Percentiles rank a stretch among this genome's conserved stretches.
Conservation (phyloP, 257 asterid species). For the Solanum sitiens region DNA sequence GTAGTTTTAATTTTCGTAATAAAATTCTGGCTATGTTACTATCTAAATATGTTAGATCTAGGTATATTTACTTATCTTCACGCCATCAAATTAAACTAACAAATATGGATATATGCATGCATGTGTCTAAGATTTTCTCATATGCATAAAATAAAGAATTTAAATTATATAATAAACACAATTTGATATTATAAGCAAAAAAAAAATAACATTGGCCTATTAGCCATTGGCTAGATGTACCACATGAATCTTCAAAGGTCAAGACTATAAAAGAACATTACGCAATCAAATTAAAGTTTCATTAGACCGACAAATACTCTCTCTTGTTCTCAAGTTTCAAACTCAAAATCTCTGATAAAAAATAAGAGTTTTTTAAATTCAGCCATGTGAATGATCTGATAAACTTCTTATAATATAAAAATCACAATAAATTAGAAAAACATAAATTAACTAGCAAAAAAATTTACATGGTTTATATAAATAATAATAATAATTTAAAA, state of each 20-base stretch:
- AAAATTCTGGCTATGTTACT: too few species aligned
- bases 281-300: not conserved
- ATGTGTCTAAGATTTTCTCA: not conserved
- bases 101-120: not conserved
- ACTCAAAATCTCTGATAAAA: not conserved
- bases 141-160: not conserved
- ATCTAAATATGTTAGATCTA: not conserved
- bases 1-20: too few species aligned
- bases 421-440: too few species aligned
- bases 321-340: not conserved
- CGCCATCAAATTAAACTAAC: not conserved
- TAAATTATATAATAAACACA: not conserved
- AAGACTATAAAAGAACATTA: not conserved
- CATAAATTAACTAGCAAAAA: too few species aligned
- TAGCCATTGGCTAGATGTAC: not conserved
- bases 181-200: not conserved
- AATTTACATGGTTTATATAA: too few species aligned
- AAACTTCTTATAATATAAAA: too few species aligned
- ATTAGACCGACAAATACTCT: not conserved
- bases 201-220: not conserved
- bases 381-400: too few species aligned
- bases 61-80: not conserved
- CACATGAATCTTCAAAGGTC: not conserved
- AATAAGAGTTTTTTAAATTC: not conserved
- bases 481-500: too few species aligned